Base-by-base conservation (phyloP, 176 grass and related monocot species). In the Dendrocalamus sinicus region DNA sequence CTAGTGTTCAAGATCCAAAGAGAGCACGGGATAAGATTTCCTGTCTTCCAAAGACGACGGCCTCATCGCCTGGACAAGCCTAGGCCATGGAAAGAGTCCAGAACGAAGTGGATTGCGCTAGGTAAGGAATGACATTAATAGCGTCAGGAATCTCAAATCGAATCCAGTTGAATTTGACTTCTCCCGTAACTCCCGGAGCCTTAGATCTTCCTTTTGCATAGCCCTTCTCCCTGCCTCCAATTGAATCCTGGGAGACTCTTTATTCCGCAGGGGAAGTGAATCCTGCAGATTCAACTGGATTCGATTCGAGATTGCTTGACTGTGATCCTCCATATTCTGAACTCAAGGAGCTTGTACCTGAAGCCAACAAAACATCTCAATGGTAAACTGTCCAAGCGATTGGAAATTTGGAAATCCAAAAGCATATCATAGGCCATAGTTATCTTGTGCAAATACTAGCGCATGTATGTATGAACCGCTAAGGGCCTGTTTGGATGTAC, bases 141-240 rank as follows among this genome's bases (percentile, higher is more conserved):
- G 53, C 80, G 57, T 73, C 40, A 72, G 62, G 89, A 89, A 89
- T 86, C 89, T 88, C 37, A 48, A 83, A 83, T 30, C 57, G 69
- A 91, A 87, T 91, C 86, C 62, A 37, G 15, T 44, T 60, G 77
- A 81, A 62, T 83, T 78, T 76, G 88, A 81, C 44, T 17, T 35
- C 77, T 82, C 91, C 86, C 78, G 64, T 88, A 89, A 91, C 60
- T 75, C 72, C 75, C 57, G 81, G 83, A 89, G 70, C 80, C 57
- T 83, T 17, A 68, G 9, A 55, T 73, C 44, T 80, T 28, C 50
- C 35, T 51, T 65, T 30, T 32, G 57, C 84, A 16, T 70, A 64
- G n/a, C 10, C 57, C 68, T 35, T 65, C 53, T 35, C n/a, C 85
- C 58, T 67, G n/a, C 39, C 51, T 90, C 66, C 81, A 46, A 12